A percentile compares a stretch with the other conserved stretches of the same genome.
Evolutionary conservation across 2,329 filamentous ascomycete species (phyloP).

Genomic region (Didymella exigua): DNA sequence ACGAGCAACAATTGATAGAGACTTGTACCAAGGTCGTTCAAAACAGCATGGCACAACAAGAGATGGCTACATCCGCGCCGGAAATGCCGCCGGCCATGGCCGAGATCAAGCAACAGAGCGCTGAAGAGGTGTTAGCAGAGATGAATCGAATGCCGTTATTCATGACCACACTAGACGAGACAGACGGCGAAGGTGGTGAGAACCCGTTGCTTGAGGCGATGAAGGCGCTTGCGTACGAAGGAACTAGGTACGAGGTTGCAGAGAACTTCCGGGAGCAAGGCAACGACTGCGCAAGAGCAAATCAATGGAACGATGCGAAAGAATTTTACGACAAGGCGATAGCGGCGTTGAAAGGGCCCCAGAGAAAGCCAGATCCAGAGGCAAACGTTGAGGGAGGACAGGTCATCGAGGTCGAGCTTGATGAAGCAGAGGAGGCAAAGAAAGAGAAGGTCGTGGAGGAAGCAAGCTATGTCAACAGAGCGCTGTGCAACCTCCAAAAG

Average conservation of each 20-base stretch:
- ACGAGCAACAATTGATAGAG: background rate
- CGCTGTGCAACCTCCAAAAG: conserved; percentile 85
- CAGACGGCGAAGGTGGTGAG: conserved; percentile 67
- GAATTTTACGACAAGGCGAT: conserved; percentile 94
- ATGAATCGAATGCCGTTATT: conserved; percentile 82
- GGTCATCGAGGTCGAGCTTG: conserved; percentile 57
- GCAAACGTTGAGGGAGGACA: conserved; percentile 46
- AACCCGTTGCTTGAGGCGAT: conserved; percentile 86
- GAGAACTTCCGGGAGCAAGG: conserved; percentile 87
- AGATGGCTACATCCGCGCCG: conserved; percentile 11
- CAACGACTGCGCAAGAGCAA: conserved; percentile 81
- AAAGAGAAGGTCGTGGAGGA: conserved; percentile 72
- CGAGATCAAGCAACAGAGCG: conserved; percentile 60
- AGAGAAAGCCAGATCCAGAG: conserved; percentile 50
- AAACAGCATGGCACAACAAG: conserved; percentile 27
- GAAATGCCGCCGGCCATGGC: conserved; percentile 65
- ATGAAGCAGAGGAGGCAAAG: conserved; percentile 64
- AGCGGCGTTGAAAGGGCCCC: conserved; percentile 68
- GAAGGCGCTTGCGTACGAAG: conserved; percentile 90
- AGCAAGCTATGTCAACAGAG: conserved; percentile 82
- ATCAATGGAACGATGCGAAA: conserved; percentile 79
- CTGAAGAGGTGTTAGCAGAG: conserved; percentile 66
- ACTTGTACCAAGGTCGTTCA: background rate
- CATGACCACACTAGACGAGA: conserved; percentile 84
- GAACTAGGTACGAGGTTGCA: conserved; percentile 81